phyloP scores from a whole-genome alignment of 83 land plant genomes.

The Diphasiastrum complanatum region DNA sequence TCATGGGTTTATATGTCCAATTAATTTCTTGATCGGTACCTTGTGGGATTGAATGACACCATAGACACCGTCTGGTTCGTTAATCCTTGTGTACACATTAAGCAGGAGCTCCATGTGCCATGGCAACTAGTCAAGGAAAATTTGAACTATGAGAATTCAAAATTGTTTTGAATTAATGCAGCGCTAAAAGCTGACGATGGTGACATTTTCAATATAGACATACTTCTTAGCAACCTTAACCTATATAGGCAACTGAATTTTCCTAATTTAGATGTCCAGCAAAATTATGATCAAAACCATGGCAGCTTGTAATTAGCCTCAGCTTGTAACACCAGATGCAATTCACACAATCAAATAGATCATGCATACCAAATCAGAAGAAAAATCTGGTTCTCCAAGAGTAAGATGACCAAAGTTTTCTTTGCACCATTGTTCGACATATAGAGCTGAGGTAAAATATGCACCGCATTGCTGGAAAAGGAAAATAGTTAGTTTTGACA shows the following conservation, averaged over 20 bases:
- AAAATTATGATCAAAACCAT: not conserved
- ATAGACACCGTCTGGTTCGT: conserved; percentile 95
- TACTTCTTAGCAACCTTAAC: not conserved
- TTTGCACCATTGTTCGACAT: conserved; percentile 97
- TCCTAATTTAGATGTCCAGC: too few relatives aligned
- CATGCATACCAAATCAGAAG: conserved; percentile 19
- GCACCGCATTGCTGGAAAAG: conserved; percentile 68
- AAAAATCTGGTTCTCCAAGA: conserved; percentile 80
- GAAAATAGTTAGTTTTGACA: not conserved
- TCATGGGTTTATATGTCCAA: too few relatives aligned
- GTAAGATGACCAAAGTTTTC: conserved; percentile 61
- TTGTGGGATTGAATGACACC: conserved; percentile 79
- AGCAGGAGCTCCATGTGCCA: conserved; percentile 64
- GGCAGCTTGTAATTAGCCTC: conserved; percentile 28
- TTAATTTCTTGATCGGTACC: conserved; percentile 34
- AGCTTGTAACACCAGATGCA: too few relatives aligned
- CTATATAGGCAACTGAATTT: not conserved
- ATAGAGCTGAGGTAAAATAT: conserved; percentile 74
- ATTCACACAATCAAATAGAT: too few relatives aligned
- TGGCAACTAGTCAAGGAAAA: conserved; percentile 48
- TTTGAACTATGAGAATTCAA: not conserved
- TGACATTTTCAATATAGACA: too few relatives aligned
- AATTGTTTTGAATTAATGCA: too few relatives aligned
- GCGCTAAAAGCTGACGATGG: too few relatives aligned
- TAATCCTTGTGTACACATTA: conserved; percentile 63